Base-by-base conservation (phyloP, 257 asterid genomes). In the Capsicum pubescens region DNA sequence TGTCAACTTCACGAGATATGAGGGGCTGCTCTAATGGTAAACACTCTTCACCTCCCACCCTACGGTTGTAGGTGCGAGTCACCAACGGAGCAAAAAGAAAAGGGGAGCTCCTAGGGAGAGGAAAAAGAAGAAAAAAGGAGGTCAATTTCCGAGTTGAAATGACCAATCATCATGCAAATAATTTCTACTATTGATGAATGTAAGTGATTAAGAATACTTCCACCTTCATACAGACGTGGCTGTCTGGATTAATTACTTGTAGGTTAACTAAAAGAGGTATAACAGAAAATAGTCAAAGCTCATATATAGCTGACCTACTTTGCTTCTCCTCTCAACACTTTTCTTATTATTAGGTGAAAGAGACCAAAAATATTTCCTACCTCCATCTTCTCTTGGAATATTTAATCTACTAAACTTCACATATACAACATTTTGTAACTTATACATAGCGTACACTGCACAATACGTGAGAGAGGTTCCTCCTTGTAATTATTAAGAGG, bases 221-320 rank as follows among this genome's bases (percentile, higher is more conserved):
- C 10, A 50, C 42, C 12, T 21, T 50, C 59, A 19, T 19, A 6
- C 6, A 17, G 19, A 74, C 61, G 80, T 74, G 80, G 61, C 3
- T 74, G 13, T 7, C 13, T 48, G 50, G 46, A 19, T 50, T 67
- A 35, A 14, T 67, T 76, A 8, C 50, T 32, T 54, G 50, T 54
- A 77, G 82, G 82, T 77, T 19, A 77, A 77, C 82, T 77, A 32
- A 77, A 77, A 55, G 15, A 9, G 82, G 3, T 58, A 81, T 58
- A 35, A 79, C 3, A 35, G 35, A 79, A 79, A 35, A 17, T 63
- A 7, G 44, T 48, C 71, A 81, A 81, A 81, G 55, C 72, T 4
- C 58, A 21, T 81, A 81, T 81, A 63, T 81, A 81, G 84, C 84
- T 81, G 60, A 61, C 84, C 84, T 44, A 81, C 77, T 58, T 56